Percentiles rank a stretch among this genome's conserved stretches.
These are phyloP conservation scores for Eutypa lata DNA, from an alignment of 2,329 filamentous ascomycete genomes.

Conservation along the genomic window DNA sequence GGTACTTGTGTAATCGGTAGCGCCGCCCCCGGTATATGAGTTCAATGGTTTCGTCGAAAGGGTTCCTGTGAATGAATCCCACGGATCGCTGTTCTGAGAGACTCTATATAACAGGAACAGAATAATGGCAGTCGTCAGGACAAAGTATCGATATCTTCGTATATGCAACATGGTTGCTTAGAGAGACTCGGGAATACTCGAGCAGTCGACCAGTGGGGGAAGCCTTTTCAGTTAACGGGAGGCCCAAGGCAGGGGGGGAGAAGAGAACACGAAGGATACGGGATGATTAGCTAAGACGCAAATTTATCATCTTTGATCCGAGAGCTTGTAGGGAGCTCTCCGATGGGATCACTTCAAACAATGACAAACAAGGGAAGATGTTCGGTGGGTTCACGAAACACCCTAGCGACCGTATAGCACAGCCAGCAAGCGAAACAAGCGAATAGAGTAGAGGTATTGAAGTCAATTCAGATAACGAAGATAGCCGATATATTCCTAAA, in stretches of 20 bases:
- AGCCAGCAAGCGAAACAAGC: no score
- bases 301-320: neutral
- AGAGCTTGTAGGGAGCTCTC: neutral
- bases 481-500: no score
- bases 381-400: no score
- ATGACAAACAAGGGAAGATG: no score
- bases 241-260: neutral
- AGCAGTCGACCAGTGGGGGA: neutral
- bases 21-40: neutral
- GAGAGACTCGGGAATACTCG: neutral
- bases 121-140: conserved; percentile 23
- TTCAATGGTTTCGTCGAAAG: conserved; percentile 13
- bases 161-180: conserved; percentile 21
- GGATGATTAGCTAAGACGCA: neutral
- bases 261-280: neutral
- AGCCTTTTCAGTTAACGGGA: neutral
- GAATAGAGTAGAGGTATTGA: no score
- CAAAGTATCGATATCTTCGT: conserved; percentile 28
- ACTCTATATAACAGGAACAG: conserved; percentile 24
- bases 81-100: conserved; percentile 21
- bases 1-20: conserved; percentile 8
- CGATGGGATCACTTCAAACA: no score
- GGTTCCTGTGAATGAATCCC: conserved; percentile 21
- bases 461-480: no score
- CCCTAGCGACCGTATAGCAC: no score